Evolutionary conservation across 2,329 filamentous ascomycete genomes (phyloP), one percentile per base, ranked within the genome.

Genomic region (Paecilomyces variotii): DNA sequence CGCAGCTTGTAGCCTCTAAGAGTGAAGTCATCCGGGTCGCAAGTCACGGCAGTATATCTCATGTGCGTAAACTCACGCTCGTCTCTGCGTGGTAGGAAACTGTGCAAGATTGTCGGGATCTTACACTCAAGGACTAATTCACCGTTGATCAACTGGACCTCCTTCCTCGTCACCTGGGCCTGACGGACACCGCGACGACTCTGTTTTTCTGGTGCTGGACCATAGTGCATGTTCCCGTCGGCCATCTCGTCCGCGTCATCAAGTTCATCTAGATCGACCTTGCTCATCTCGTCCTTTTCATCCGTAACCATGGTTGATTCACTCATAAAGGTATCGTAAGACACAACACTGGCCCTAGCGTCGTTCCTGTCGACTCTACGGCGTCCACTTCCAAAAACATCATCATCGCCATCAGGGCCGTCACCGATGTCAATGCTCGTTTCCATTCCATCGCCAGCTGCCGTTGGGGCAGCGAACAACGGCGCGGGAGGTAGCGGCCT

Each of bases 11-110:
- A 99, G 1, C 92, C 93, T 62, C 87, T 85, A 6, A 87, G 82
- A 2, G 91, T 89, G 68, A 96, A 97, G 71, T 97, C 91, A 72
- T 97, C 92, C 0, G 92, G 95, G 70, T 97, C 92, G 74, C 91
- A 97, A 1, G 94, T 99, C n/a, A 96, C 94, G 9, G 94, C 94
- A 0, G 93, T 97, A 73, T 99, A 99, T 57, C 94, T 87, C 93
- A 97, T 97, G 71, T 97, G 92, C 0, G 94, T 99, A 73, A 99
- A 99, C 71, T 99, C 94, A 62, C 93, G 82, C 73, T 96, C 93
- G 70, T 97, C 91, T 60, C 93, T 86, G 14, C 93, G 85, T 0
- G 95, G 95, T 61, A 99, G 78, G 77, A 99, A 99, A 72, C 91
- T 96, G 82, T 97, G 95, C 49, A 99, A 81, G 65, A 97, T 99